Evolutionary conservation across 345 rosid species (phyloP).

Genomic region (Euphorbia lathyris): DNA sequence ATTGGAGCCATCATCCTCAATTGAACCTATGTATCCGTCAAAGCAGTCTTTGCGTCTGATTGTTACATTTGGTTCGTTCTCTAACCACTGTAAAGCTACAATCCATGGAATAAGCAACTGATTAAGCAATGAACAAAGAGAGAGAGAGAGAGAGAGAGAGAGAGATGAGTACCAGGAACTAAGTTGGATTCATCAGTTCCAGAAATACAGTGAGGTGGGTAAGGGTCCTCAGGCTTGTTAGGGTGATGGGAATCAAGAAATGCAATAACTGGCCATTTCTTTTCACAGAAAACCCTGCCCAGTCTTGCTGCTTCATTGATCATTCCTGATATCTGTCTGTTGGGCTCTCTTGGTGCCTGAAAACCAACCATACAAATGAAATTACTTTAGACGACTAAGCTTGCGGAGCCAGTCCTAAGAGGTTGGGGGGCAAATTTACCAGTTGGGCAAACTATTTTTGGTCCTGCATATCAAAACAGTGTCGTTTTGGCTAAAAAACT

Average conservation of each 20-base stretch:
- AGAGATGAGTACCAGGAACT: slow-evolving; percentile 54
- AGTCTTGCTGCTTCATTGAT: slow-evolving; percentile 58
- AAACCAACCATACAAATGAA: neutral
- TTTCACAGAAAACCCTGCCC: slow-evolving; percentile 54
- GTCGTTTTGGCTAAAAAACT: too few species aligned
- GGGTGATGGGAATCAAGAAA: slow-evolving; percentile 82
- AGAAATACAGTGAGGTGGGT: slow-evolving; percentile 76
- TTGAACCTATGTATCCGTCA: slow-evolving; percentile 80
- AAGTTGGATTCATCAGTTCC: slow-evolving; percentile 77
- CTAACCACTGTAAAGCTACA: slow-evolving; percentile 71
- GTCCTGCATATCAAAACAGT: too few species aligned
- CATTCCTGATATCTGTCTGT: slow-evolving; percentile 69
- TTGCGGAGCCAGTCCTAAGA: too few species aligned
- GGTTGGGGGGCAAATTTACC: too few species aligned
- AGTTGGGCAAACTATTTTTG: too few species aligned
- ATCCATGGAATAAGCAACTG: slow-evolving; percentile 1
- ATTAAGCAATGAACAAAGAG: neutral
- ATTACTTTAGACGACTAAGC: neutral
- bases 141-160: neutral
- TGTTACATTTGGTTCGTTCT: slow-evolving; percentile 56
- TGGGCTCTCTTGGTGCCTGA: slow-evolving; percentile 63
- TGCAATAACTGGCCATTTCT: slow-evolving; percentile 78
- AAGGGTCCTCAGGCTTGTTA: slow-evolving; percentile 71
- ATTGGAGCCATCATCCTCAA: slow-evolving; percentile 77
- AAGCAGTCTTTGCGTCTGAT: slow-evolving; percentile 71